phyloP scores from a whole-genome alignment of 2,329 filamentous ascomycete species.

The Cladosporium oxysporum region DNA sequence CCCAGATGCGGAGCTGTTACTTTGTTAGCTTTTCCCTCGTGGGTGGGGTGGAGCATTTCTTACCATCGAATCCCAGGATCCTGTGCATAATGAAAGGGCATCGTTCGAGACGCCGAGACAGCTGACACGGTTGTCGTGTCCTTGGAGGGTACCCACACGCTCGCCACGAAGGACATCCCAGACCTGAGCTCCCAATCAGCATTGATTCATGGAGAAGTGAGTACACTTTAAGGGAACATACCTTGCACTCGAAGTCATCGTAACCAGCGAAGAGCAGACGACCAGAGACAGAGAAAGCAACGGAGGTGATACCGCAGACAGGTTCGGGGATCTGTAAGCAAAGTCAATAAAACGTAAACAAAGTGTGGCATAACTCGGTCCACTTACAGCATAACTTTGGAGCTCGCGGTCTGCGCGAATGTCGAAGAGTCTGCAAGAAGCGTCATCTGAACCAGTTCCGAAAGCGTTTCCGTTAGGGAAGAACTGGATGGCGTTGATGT shows the following conservation, averaged over 20 bases:
- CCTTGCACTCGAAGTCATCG: slow-evolving; percentile 99
- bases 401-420: slow-evolving; percentile 88
- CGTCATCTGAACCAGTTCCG: slow-evolving; percentile 95
- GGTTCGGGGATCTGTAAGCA: slow-evolving; percentile 82
- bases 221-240: slow-evolving; percentile 47
- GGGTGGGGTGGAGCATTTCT: slow-evolving; percentile 41
- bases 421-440: slow-evolving; percentile 95
- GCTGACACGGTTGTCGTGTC: slow-evolving; percentile 98
- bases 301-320: slow-evolving; percentile 95
- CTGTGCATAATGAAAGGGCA: slow-evolving; percentile 97
- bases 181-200: slow-evolving; percentile 61
- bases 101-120: slow-evolving; percentile 98
- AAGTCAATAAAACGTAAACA: slow-evolving; percentile 24
- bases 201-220: not conserved
- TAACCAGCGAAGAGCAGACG: slow-evolving; percentile 95
- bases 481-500: slow-evolving; percentile 99
- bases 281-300: slow-evolving; percentile 95
- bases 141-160: slow-evolving; percentile 93
- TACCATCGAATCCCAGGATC: slow-evolving; percentile 99
- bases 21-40: slow-evolving; percentile 25
- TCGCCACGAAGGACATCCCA: slow-evolving; percentile 97
- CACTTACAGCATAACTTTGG: slow-evolving; percentile 65
- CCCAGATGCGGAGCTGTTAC: slow-evolving; percentile 54
- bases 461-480: slow-evolving; percentile 99
- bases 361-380: not conserved